Evolutionary conservation across 495 filamentous ascomycete genomes (phyloP).

Genomic region (Annulohypoxylon moriforme): DNA sequence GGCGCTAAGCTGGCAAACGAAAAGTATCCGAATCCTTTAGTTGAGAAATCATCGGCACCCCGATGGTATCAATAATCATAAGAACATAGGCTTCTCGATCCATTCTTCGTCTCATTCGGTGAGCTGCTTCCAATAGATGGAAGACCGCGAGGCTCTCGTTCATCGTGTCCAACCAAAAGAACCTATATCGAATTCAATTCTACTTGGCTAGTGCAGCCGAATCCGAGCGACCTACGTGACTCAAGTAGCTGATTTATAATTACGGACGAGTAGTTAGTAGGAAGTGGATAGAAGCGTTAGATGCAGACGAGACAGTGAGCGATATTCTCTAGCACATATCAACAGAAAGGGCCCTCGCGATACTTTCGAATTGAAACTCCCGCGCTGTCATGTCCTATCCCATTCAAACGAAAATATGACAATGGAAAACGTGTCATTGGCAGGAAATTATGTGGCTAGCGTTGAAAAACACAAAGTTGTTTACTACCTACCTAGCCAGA

Average conservation of each 20-base stretch:
- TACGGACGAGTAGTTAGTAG: not conserved
- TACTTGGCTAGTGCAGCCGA: not conserved
- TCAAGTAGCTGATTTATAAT: not conserved
- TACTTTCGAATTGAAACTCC: not conserved
- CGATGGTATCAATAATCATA: not conserved
- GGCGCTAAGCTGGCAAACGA: no score
- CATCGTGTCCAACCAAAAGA: not conserved
- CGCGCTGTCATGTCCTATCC: no score
- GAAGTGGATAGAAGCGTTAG: not conserved
- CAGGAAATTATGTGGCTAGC: no score
- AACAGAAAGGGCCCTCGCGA: not conserved
- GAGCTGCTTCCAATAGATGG: not conserved
- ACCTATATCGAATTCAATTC: not conserved
- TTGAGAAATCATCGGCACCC: no score
- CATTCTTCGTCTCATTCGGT: not conserved
- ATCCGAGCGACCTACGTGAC: not conserved
- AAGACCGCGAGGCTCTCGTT: not conserved
- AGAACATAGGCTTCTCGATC: not conserved
- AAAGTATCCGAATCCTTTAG: no score
- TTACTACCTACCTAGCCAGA: no score
- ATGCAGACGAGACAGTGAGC: not conserved
- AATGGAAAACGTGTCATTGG: no score
- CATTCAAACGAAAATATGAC: no score
- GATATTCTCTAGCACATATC: not conserved
- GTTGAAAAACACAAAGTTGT: no score